phyloP scores from a whole-genome alignment of 1,284 basidiomycete species.

The Austroboletus sp. region DNA sequence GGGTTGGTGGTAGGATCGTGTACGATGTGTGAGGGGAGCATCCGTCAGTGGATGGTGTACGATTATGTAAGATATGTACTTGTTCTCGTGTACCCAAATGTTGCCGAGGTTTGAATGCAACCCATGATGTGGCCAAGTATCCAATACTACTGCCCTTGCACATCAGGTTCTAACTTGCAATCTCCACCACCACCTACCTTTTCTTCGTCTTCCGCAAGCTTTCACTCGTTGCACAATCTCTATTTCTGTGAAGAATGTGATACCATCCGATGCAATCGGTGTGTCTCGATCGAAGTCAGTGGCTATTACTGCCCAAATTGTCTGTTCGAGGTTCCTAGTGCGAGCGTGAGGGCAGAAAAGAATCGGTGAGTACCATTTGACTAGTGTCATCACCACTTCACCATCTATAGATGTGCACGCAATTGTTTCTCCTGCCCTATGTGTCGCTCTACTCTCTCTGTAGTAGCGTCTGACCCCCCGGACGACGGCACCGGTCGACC shows the following conservation, averaged over 20 bases:
- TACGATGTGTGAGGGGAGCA: slow-evolving; percentile 48
- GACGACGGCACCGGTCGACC: slow-evolving; percentile 52
- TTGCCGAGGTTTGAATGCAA: neutral
- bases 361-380: slow-evolving; percentile 56
- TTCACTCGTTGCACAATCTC: slow-evolving; percentile 77
- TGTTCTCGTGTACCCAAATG: too few species aligned
- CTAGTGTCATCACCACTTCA: slow-evolving; percentile 5
- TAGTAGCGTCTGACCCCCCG: slow-evolving; percentile 81
- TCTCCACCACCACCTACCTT: slow-evolving; percentile 70
- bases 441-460: slow-evolving; percentile 81
- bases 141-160: slow-evolving; percentile 68
- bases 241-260: slow-evolving; percentile 99
- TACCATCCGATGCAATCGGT: slow-evolving; percentile 85
- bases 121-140: slow-evolving; percentile 35
- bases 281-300: slow-evolving; percentile 87
- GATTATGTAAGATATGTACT: slow-evolving; percentile 16
- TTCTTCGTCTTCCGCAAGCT: slow-evolving; percentile 65
- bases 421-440: slow-evolving; percentile 96
- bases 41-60: neutral
- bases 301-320: slow-evolving; percentile 98
- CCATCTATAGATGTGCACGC: slow-evolving; percentile 73
- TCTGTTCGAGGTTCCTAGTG: slow-evolving; percentile 96
- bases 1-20: slow-evolving; percentile 63
- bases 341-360: slow-evolving; percentile 92
- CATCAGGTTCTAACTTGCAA: slow-evolving; percentile 43